Evolutionary conservation across 2,329 filamentous ascomycete species (phyloP).

Genomic region (Xylariaceae sp.): DNA sequence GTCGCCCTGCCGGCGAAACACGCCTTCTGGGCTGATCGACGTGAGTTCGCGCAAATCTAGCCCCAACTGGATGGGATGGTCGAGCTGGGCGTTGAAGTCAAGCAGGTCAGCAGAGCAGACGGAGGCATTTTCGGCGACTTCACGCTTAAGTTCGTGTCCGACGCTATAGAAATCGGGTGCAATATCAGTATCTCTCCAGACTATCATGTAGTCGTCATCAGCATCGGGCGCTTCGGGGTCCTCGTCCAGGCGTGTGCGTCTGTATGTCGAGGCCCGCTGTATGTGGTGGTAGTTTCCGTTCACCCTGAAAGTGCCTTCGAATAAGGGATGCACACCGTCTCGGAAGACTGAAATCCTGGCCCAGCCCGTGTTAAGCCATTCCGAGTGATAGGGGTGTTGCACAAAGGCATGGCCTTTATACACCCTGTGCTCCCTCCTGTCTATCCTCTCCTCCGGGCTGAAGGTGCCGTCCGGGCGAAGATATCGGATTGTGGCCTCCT

Average conservation of each 20-base stretch:
- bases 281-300: constrained; percentile 82
- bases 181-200: constrained; percentile 90
- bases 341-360: constrained; percentile 72
- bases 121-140: constrained; percentile 38
- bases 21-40: constrained; percentile 55
- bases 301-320: constrained; percentile 84
- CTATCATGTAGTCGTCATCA: constrained; percentile 72
- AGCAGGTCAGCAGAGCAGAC: constrained; percentile 71
- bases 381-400: constrained; percentile 52
- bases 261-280: constrained; percentile 70
- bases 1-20: constrained; percentile 70
- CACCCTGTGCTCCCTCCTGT: constrained; percentile 71
- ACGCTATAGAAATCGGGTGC: constrained; percentile 37
- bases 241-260: constrained; percentile 62
- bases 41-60: constrained; percentile 52
- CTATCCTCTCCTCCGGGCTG: constrained; percentile 60
- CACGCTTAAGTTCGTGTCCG: constrained; percentile 62
- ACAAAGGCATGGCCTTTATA: constrained; percentile 78
- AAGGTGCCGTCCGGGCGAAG: constrained; percentile 68
- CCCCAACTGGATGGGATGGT: constrained; percentile 62
- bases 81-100: constrained; percentile 69
- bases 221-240: constrained; percentile 63
- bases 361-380: constrained; percentile 83
- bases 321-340: constrained; percentile 75
- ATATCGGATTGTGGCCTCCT: constrained; percentile 70